Conservation (phyloP, 805 yeast species). For the Metschnikowia sp. region DNA sequence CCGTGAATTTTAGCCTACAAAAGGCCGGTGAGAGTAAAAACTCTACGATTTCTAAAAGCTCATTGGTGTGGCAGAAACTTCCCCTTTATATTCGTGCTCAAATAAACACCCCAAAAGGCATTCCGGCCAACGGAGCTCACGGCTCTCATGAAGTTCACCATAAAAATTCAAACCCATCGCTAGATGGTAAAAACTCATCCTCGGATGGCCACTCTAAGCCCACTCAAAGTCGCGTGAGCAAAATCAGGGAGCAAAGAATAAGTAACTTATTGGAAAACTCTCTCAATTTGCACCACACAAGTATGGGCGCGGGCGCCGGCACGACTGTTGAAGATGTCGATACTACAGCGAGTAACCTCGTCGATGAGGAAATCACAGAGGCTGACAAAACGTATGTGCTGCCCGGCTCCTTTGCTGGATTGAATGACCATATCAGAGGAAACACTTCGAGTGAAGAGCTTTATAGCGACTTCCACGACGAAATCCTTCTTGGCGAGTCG, state of each 20-base stretch:
- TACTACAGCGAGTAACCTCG: not conserved
- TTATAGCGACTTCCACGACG: too few species aligned
- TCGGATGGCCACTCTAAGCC: not conserved
- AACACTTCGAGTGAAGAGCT: too few species aligned
- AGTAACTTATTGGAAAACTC: slow-evolving; percentile 35
- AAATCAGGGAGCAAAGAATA: slow-evolving; percentile 20
- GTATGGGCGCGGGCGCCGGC: not conserved
- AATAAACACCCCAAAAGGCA: not conserved
- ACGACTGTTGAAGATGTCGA: not conserved
- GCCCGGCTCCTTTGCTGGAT: slow-evolving; percentile 36
- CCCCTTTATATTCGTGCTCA: slow-evolving; percentile 36
- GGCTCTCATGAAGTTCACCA: not conserved
- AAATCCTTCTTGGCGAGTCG: too few species aligned
- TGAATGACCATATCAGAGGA: too few species aligned
- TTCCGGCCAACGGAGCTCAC: not conserved
- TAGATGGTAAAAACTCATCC: not conserved
- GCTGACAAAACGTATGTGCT: slow-evolving; percentile 38
- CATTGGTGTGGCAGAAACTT: slow-evolving; percentile 35
- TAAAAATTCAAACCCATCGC: not conserved
- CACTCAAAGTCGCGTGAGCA: not conserved
- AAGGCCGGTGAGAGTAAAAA: slow-evolving; percentile 12
- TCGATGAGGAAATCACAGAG: slow-evolving; percentile 14
- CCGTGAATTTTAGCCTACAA: not conserved
- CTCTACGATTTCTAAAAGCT: slow-evolving; percentile 2
- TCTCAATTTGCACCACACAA: slow-evolving; percentile 5